Evolutionary conservation across 208 protist genomes (phyloP), one percentile per base, ranked within the genome.

Genomic region (Crithidia acanthocephali): DNA sequence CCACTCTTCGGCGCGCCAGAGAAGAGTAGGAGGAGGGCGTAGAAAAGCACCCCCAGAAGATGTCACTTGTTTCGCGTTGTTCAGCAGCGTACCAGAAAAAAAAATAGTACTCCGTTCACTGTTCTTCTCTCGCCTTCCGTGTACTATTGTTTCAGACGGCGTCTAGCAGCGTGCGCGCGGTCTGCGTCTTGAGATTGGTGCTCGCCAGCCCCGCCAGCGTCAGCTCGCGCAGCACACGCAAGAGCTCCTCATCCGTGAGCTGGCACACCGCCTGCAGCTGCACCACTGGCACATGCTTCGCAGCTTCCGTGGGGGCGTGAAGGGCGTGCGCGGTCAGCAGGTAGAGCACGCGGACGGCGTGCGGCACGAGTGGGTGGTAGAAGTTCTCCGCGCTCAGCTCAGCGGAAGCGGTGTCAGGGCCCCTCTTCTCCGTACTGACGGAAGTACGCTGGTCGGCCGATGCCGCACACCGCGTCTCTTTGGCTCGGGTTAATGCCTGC

Each of bases 181-280:
- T 90, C 45, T 81, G 70, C 20, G 74, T 64, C n/a, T 71, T 65
- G 27, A 66, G 32, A 44, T 91, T 86, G 0, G 83, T 42, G n/a
- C 40, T 64, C 35, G 76, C 65, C 23, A 90, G 69, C 22, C 87
- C 84, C 0, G 70, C 53, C n/a, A 77, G 5, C 60, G 89, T 68
- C 62, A 94, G 67, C 64, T 94, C 88, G 53, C 74, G 66, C 47
- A 94, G 56, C 22, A 74, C 75, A 23, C 71, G 66, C 6, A 94
- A 33, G 8, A 91, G 71, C 52, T 74, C 55, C 56, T 87, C 88
- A 50, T 94, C 85, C 2, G 81, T 79, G 9, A 94, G 53, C 68
- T 94, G 88, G 52, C 81, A 85, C 10, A 88, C 62, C 22, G 73
- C 58, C 75, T 86, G 83, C 28, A 94, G 63, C 61, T 89, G 64